Conservation (phyloP, 164 flowering plant species). For the Macadamia tetraphylla region DNA sequence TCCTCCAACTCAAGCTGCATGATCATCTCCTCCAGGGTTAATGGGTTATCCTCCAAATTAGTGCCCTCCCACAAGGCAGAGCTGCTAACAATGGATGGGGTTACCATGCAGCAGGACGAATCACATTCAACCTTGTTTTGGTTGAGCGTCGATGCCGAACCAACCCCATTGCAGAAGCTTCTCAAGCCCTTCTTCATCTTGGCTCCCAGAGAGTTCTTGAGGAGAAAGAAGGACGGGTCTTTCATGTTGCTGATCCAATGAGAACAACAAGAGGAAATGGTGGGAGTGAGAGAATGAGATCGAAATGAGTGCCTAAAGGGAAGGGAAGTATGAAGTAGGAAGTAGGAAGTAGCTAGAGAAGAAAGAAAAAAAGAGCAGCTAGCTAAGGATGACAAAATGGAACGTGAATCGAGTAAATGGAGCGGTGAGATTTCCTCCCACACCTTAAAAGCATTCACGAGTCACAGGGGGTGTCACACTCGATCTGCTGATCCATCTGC, state of each 20-base stretch:
- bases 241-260: conserved; percentile 23
- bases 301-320: not conserved
- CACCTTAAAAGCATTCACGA: conserved; percentile 1
- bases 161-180: conserved; percentile 56
- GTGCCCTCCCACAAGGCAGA: conserved; percentile 12
- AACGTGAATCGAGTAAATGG: not conserved
- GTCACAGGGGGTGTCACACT: not conserved
- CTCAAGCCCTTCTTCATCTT: conserved; percentile 66
- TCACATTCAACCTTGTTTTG: conserved; percentile 28
- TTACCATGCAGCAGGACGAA: conserved; percentile 9
- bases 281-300: not conserved
- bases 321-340: not conserved
- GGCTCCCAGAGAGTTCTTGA: conserved; percentile 57
- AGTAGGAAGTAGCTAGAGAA: too few relatives aligned
- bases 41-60: conserved; percentile 10
- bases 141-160: conserved; percentile 71
- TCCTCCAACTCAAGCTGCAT: conserved; percentile 70
- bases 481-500: not conserved
- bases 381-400: not conserved
- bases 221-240: conserved; percentile 56
- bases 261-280: too few relatives aligned
- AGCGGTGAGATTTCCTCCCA: not conserved
- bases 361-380: too few relatives aligned
- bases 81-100: conserved; percentile 11
- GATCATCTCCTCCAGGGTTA: conserved; percentile 86